Conservation (phyloP, 208 protist species). For the Angomonas ambiguus region DNA sequence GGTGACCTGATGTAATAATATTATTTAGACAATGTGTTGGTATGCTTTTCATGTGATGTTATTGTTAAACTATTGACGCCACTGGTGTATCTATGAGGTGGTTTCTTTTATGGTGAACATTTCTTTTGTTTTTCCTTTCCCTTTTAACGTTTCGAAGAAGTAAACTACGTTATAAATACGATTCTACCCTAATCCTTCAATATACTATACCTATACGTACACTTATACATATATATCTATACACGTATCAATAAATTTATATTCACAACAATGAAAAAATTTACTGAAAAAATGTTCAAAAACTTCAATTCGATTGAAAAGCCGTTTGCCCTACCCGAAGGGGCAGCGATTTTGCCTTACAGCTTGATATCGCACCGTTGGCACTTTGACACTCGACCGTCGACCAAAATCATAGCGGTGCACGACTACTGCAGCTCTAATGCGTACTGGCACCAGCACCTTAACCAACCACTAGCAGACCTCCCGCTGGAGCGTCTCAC, state of each 20-base stretch:
- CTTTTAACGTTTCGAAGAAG: too few species aligned
- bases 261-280: constrained; percentile 1
- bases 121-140: too few species aligned
- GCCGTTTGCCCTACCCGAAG: constrained; percentile 5
- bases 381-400: constrained; percentile 70
- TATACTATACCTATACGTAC: background rate
- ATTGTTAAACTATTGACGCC: too few species aligned
- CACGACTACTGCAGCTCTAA: constrained; percentile 74
- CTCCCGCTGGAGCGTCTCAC: constrained; percentile 40
- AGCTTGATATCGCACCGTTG: constrained; percentile 64
- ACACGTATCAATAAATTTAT: background rate
- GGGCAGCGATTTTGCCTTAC: constrained; percentile 38
- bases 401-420: constrained; percentile 57
- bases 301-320: background rate
- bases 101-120: too few species aligned
- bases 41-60: too few species aligned
- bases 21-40: too few species aligned
- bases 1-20: too few species aligned
- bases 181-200: too few species aligned
- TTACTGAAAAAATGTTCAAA: background rate
- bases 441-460: constrained; percentile 47
- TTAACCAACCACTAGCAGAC: constrained; percentile 39
- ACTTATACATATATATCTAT: background rate
- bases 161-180: too few species aligned
- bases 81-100: too few species aligned